Base-by-base conservation (phyloP, 2,329 filamentous ascomycete genomes). In the Penicillium psychrosexuale region DNA sequence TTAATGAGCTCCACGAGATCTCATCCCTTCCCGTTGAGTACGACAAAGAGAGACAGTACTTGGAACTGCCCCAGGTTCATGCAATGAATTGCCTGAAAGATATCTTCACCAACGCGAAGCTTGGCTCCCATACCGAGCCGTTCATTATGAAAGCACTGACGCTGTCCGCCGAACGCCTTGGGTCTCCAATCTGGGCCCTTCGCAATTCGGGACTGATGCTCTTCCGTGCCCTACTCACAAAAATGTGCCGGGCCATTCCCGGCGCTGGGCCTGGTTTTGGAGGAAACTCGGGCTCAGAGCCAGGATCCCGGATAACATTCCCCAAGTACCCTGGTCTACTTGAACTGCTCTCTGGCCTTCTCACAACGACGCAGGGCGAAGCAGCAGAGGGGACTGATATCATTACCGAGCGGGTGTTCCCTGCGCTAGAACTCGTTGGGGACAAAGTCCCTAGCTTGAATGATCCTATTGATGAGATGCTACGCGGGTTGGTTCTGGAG, bases 11-110 rank as follows among this genome's bases (percentile, higher is more conserved):
- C 40, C 73, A 75, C 43, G 66, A 70, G 2, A 73, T 77, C 4
- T 67, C 75, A 8, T 65, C 68, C 3, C 55, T 68, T 11, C 65
- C 69, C 12, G 68, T 66, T 4, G 55, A 68, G n/a, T 67, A 68
- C 19, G 59, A 66, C n/a, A 56, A 57, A 31, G 56, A 63, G 19
- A 61, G 65, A 15, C 66, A 70, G 57, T 77, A 82, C 46, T 75
- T 80, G 30, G 80, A 88, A 38, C 76, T 97, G 5, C 88, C 91
- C 0, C 93, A 99, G 72, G 94, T 99, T 0, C 94, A 99, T 71
- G 91, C 94, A 0, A 82, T 96, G 68, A 99, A 99, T 69, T 96
- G 90, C 57, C 77, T 99, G 54, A 94, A 94, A 68, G 91, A 96
- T 61, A 87, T 96, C 2, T 94, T 97, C 72, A 93, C 90, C 54